Base-by-base conservation (phyloP, 257 asterid genomes). In the Anisodus tanguticus region DNA sequence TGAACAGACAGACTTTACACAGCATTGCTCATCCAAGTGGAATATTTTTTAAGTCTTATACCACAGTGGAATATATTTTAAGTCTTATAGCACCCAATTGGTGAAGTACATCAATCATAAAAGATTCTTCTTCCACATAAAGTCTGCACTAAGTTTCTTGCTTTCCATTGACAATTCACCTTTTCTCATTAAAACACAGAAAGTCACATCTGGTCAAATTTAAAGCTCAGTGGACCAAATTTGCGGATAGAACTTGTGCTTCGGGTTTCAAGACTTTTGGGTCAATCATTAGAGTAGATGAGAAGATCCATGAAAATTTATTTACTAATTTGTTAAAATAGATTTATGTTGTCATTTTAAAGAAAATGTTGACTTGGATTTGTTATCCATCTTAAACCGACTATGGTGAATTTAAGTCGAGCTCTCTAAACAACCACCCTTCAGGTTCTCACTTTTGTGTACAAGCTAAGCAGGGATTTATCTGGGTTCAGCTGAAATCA, bases 371-470 rank as follows among this genome's bases (percentile, higher is more conserved):
- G 13, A 77, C 81, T 77, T 8, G 12, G 64, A 76, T 22, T 22
- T 26, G 81, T 41, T 53, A 26, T 77, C 64, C 81, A 77, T 51
- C 63, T 53, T 26, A 53, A 13, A 17, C 26, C 3, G 9, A 51
- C 47, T 51, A 53, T 51, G 81, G 15, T 77, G 45, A 26, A 77
- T 15, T 51, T 15, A 76, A 26, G 47, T 53, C 63, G 10, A 53
- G 81, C 26, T 13, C 81, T 51, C 64, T 15, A 76, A 71, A 71
- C 9, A 45, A 71, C 58, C 55, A 70, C 79, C 79, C 58, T 39
- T 37, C 58, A 43, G 79, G 17, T 71, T 71, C 57, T 9, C 79
- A 45, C 79, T n/a, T 71, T 71, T 9, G 17, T 71, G 39, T 9
- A 71, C 58, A 41, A 45, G 39, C 79, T 71, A 71, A 45, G 79